Evolutionary conservation across 2,329 filamentous ascomycete genomes (phyloP).

Genomic region (Ophiostoma angusticollis): DNA sequence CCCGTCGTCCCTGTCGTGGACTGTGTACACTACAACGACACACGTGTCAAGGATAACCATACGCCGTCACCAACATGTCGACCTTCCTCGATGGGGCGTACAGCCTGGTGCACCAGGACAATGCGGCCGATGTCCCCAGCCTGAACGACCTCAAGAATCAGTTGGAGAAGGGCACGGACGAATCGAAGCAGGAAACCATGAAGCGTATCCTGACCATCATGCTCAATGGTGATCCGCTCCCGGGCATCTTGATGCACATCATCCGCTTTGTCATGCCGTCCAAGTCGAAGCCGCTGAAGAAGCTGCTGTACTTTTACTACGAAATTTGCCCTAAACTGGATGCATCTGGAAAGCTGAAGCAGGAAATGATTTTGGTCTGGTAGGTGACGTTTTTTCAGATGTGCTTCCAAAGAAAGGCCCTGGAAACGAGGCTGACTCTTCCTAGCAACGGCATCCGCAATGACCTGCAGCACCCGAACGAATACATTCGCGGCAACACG

Average conservation of each 20-base stretch:
- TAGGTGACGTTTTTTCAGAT: slow-evolving; percentile 31
- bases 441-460: slow-evolving; percentile 91
- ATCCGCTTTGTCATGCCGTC: slow-evolving; percentile 99
- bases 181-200: slow-evolving; percentile 89
- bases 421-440: no score
- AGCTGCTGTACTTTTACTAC: slow-evolving; percentile 98
- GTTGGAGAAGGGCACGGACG: slow-evolving; percentile 87
- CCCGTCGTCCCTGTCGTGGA: no score
- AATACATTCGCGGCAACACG: slow-evolving; percentile 97
- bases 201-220: slow-evolving; percentile 93
- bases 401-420: no score
- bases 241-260: slow-evolving; percentile 95
- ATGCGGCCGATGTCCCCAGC: slow-evolving; percentile 80
- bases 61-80: slow-evolving; percentile 72
- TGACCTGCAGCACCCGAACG: slow-evolving; percentile 92
- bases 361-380: slow-evolving; percentile 99
- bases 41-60: no score
- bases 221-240: slow-evolving; percentile 96
- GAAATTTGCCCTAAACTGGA: slow-evolving; percentile 97
- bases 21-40: no score
- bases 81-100: slow-evolving; percentile 90
- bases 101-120: slow-evolving; percentile 96
- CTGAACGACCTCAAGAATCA: slow-evolving; percentile 85
- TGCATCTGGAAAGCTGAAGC: slow-evolving; percentile 84
- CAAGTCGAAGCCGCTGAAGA: slow-evolving; percentile 92